Evolutionary conservation across 306 rosid species (phyloP), one percentile per base, ranked within the genome.

Genomic region (Pyrus betulifolia): DNA sequence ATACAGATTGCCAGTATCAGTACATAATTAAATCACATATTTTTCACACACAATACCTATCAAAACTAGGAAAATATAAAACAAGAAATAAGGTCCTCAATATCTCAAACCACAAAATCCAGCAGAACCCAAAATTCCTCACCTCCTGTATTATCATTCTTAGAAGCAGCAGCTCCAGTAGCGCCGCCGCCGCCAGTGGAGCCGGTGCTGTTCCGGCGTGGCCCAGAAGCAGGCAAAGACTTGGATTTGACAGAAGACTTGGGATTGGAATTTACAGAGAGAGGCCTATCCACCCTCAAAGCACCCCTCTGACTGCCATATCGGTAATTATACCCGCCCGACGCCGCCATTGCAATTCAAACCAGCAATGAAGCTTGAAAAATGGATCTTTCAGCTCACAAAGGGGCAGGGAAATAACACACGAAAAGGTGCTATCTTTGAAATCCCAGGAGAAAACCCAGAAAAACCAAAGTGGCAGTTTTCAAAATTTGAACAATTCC

Each of bases 141-240:
- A 96, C 98, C 94, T 76, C 93, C 84, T 38, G 85, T 62, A 76
- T 88, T 62, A 76, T 87, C 89, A 78, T 89, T 92, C 84, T 90
- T 95, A 82, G 76, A 60, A 45, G 86, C 68, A 59, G 69, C 68
- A 73, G 69, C 71, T 69, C 81, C 83, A 31, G 82, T 17, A 76
- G 79, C 76, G 23, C 66, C 46, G 12, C 68, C 76, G 35, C 46
- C 71, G 14, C 68, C 65, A 11, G 84, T 38, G 33, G 93, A 78
- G 71, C 88, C 91, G 35, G 96, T 84, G 84, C 89, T 86, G 71
- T 78, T 96, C 40, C 99, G 98, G 76, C 98, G 96, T 66, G 87
- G 90, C 70, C 81, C 74, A 51, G 89, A 85, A 78, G 90, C 80
- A 25, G 83, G 71, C 73, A 86, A 75, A 75, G 87, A 59, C 83